phyloP scores from a whole-genome alignment of 2,329 filamentous ascomycete species.

The Pleurostoma richardsiae region DNA sequence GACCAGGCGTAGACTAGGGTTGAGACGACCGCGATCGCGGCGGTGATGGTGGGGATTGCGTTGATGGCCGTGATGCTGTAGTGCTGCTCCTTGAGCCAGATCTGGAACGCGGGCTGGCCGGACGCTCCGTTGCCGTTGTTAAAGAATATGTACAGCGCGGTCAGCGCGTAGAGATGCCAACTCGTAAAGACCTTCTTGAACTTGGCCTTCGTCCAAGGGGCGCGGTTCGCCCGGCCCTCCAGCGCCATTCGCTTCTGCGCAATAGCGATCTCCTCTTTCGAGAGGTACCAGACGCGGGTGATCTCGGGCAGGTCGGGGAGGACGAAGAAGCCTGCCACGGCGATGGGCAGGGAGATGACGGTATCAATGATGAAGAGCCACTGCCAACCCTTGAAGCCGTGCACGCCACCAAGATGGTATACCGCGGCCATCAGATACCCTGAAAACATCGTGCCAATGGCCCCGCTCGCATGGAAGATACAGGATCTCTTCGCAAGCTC shows the following conservation, averaged over 20 bases:
- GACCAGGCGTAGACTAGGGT: slow-evolving; percentile 63
- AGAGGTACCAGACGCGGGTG: slow-evolving; percentile 30
- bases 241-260: slow-evolving; percentile 34
- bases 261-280: slow-evolving; percentile 27
- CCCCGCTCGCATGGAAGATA: slow-evolving; percentile 43
- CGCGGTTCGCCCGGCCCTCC: slow-evolving; percentile 37
- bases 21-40: slow-evolving; percentile 47
- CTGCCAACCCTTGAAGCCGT: slow-evolving; percentile 45
- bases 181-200: slow-evolving; percentile 55
- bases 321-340: slow-evolving; percentile 44
- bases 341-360: slow-evolving; percentile 50
- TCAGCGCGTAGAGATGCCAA: slow-evolving; percentile 61
- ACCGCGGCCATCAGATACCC: slow-evolving; percentile 51
- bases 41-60: slow-evolving; percentile 54
- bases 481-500: slow-evolving; percentile 46
- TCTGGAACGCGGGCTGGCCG: slow-evolving; percentile 48
- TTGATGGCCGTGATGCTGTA: slow-evolving; percentile 39
- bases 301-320: slow-evolving; percentile 34
- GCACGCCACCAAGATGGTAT: slow-evolving; percentile 44
- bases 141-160: slow-evolving; percentile 57
- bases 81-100: slow-evolving; percentile 39
- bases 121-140: slow-evolving; percentile 50
- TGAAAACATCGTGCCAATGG: slow-evolving; percentile 50
- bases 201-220: slow-evolving; percentile 38
- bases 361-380: slow-evolving; percentile 56